Evolutionary conservation across 305 asterid genomes (phyloP).

Genomic region (Striga hermonthica): DNA sequence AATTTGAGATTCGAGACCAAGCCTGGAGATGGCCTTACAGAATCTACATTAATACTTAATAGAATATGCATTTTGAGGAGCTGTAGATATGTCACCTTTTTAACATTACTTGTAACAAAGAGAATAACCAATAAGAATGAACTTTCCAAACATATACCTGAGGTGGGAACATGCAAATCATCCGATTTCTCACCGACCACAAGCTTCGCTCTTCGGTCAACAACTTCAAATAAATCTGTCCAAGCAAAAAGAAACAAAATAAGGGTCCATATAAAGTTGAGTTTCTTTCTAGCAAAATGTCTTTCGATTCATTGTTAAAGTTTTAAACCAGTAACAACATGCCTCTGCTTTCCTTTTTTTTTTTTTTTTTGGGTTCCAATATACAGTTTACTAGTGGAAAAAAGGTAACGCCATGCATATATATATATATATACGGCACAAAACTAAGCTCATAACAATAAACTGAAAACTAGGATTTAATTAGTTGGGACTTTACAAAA

Average conservation of each 20-base stretch:
- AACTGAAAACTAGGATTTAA: neutral
- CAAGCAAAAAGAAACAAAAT: constrained; percentile 23
- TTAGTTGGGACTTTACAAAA: constrained; percentile 26
- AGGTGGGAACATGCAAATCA: constrained; percentile 51
- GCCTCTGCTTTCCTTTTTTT: constrained; percentile 27
- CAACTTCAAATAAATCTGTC: constrained; percentile 93
- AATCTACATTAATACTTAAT: neutral
- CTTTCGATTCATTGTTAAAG: constrained; percentile 13
- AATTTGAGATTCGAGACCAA: too few species aligned
- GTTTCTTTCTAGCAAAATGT: neutral
- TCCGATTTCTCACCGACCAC: constrained; percentile 81
- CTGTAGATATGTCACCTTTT: constrained; percentile 12
- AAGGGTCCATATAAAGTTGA: constrained; percentile 15
- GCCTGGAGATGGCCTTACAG: too few species aligned
- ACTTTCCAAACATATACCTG: constrained; percentile 47
- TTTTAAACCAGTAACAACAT: constrained; percentile 13
- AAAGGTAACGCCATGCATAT: constrained; percentile 2
- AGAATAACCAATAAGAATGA: constrained; percentile 25
- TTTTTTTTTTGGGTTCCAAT: too few species aligned
- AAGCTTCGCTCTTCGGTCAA: constrained; percentile 92
- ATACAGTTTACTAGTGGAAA: neutral
- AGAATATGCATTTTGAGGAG: neutral
- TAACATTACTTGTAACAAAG: neutral
- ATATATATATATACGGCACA: constrained; percentile 20
- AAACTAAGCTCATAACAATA: constrained; percentile 13